These are phyloP conservation scores for Fusarium sublunatum DNA, from an alignment of 2,329 filamentous ascomycete species.

Conservation along the genomic window DNA sequence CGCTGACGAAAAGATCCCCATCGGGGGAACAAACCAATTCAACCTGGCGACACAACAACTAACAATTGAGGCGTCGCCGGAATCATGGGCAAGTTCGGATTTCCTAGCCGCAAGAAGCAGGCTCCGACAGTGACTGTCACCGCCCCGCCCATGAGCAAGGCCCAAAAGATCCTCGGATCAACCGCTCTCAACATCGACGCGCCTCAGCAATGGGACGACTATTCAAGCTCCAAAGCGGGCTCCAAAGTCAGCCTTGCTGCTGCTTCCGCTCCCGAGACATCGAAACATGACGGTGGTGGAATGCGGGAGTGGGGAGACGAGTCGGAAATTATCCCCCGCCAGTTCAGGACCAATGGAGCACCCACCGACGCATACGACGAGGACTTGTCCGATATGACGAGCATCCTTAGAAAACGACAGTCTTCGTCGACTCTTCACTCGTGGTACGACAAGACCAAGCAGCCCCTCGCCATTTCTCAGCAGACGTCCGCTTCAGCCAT, in stretches of 20 bases:
- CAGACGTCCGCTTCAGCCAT: constrained; percentile 69
- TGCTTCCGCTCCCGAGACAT: constrained; percentile 25
- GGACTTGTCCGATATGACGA: constrained; percentile 56
- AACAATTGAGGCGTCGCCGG: constrained; percentile 9
- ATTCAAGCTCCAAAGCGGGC: constrained; percentile 38
- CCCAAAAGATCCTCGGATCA: constrained; percentile 45
- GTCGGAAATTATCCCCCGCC: constrained; percentile 43
- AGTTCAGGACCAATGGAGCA: constrained; percentile 32
- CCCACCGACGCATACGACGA: constrained; percentile 42
- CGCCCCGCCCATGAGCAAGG: constrained; percentile 44
- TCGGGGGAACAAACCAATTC: constrained; percentile 23
- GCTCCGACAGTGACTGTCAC: constrained; percentile 44
- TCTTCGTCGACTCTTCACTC: constrained; percentile 68
- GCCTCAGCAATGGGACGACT: constrained; percentile 34
- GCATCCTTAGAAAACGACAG: constrained; percentile 58
- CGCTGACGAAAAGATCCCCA: constrained; percentile 39
- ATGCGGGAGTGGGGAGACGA: constrained; percentile 44
- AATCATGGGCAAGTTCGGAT: constrained; percentile 47
- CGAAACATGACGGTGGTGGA: constrained; percentile 26
- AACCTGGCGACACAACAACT: constrained; percentile 26
- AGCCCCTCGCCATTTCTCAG: constrained; percentile 67
- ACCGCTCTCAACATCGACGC: constrained; percentile 43
- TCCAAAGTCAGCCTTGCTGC: constrained; percentile 39
- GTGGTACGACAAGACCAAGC: constrained; percentile 67
- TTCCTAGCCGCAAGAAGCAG: constrained; percentile 47